Base-by-base conservation (phyloP, 352 stramenopile species). In the Phytophthora brassicae region DNA sequence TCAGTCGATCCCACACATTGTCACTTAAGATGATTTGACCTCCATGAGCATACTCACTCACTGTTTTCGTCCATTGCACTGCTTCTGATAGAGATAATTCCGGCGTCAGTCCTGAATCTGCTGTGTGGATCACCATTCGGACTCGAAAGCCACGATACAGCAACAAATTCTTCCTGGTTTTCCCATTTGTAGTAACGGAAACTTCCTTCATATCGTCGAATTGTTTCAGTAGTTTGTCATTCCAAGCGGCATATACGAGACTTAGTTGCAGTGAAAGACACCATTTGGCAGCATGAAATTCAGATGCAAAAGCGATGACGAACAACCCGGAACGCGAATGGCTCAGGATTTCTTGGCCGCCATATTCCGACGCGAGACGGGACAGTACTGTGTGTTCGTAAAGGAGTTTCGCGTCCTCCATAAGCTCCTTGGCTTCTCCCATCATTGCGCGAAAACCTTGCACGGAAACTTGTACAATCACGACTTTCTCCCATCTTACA, bases 371-470 rank as follows among this genome's bases (percentile, higher is more conserved):
- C 49, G 82, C 74, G 13, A 95, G 63, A n/a, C 86, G 73, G 45
- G 84, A 94, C 6, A 92, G 70, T 48, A 95, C 86, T 29, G 86
- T 95, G 68, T 95, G 86, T 49, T 94, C 86, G 48, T 95, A 95
- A 39, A 95, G 63, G 31, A 91, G 50, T 54, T 92, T 93, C 13
- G 86, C 86, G 39, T 95, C 86, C 53, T 95, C 86, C 84, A 95
- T 93, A 8, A 94, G 60, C 13, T 95, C 84, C 60, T 92, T 90
- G 1, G 82, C 80, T 28, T 92, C 64, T 12, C 49, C 71, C 64
- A 84, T 78, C 78, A 92, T 89, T 16, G 90, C 82, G 3, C 86
- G 79, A 56, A 94, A 95, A 4, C 80, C 84, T 64, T 90, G 81
- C 19, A 94, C 84, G 4, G 84, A 93, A 4, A 95, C 84, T 62